Evolutionary conservation across 805 yeast species (phyloP), one percentile per base, ranked within the genome.

Genomic region (Ogataea degrootiae): DNA sequence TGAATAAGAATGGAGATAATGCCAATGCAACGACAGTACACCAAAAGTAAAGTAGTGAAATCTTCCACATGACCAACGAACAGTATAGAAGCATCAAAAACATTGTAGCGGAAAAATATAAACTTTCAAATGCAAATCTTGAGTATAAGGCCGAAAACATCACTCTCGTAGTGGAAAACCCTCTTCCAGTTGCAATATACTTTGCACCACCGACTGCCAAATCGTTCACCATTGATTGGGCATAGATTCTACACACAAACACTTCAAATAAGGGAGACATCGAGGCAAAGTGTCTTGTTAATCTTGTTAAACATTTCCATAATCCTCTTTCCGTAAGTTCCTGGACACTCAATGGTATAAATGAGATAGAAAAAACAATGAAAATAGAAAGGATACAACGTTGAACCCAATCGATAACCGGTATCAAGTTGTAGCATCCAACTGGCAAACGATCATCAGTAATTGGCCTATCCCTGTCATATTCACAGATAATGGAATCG

Each of bases 181-280:
- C 90, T 66, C 95, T 74, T 15, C 94, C 94, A 1, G 94, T 87
- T 2, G 91, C 83, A 58, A 86, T 83, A 67, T 87, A 87, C 58
- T 81, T 74, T 3, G 95, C 95, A 53, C 92, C 94, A 44, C 95
- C 94, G 50, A 84, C 73, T 12, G 85, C 69, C 54, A 87, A 66
- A 65, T 86, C 90, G 52, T 79, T 81, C 39, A 76, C 69, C 62
- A 87, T 71, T 0, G 92, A 79, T 42, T 82, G 79, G 2, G 92
- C 83, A 62, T 87, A 87, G 8, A 85, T 79, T 56, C 83, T 83
- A 58, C 90, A 86, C 21, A 83, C 87, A 68, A 87, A 87, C 5
- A 86, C 82, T 62, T 87, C 95, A 59, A 87, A 87, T 57, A 85
- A 67, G 39, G 92, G 91, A 1, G 94, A 85, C 36, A 85, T 68